A percentile compares a stretch with the other conserved stretches of the same genome.
Evolutionary conservation across 2,329 filamentous ascomycete genomes (phyloP).

Genomic region (Colletotrichum ledebouriae): DNA sequence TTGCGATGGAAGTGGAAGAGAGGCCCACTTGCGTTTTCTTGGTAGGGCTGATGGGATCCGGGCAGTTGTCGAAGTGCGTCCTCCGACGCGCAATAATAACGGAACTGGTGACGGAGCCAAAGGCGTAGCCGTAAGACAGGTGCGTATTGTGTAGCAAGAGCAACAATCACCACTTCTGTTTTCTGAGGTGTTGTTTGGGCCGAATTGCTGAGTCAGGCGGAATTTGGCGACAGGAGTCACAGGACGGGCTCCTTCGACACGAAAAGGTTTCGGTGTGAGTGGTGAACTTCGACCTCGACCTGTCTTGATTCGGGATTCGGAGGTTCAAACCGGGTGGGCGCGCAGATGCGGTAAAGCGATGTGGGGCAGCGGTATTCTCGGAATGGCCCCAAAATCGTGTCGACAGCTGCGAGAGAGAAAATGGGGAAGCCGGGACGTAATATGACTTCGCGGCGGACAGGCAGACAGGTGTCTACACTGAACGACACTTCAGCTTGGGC

Average conservation of each 20-base stretch:
- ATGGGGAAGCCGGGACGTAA: not conserved
- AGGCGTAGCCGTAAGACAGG: conserved; percentile 24
- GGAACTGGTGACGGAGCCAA: conserved; percentile 1
- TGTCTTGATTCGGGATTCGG: not conserved
- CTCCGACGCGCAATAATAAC: conserved; percentile 1
- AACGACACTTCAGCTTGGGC: too few relatives aligned
- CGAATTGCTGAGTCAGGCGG: conserved; percentile 33
- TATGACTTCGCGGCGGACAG: not conserved
- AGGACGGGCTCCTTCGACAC: not conserved
- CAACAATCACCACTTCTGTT: conserved; percentile 14
- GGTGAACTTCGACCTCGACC: not conserved
- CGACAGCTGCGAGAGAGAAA: conserved; percentile 2
- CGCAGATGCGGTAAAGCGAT: conserved; percentile 19
- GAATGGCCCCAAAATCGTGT: not conserved
- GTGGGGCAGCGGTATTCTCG: conserved; percentile 35
- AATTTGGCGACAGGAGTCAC: conserved; percentile 3
- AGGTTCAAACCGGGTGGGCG: conserved; percentile 20
- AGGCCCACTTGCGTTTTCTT: not conserved
- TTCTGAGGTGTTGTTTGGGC: not conserved
- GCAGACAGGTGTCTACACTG: too few relatives aligned
- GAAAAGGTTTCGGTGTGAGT: conserved; percentile 38
- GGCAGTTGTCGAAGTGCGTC: not conserved
- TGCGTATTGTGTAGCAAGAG: not conserved
- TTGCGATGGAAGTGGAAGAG: too few relatives aligned
- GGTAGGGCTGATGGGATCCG: conserved; percentile 12